These are phyloP conservation scores for Coemansia sp. DNA, from an alignment of 192 early-diverging fungal species.

Conservation along the genomic window DNA sequence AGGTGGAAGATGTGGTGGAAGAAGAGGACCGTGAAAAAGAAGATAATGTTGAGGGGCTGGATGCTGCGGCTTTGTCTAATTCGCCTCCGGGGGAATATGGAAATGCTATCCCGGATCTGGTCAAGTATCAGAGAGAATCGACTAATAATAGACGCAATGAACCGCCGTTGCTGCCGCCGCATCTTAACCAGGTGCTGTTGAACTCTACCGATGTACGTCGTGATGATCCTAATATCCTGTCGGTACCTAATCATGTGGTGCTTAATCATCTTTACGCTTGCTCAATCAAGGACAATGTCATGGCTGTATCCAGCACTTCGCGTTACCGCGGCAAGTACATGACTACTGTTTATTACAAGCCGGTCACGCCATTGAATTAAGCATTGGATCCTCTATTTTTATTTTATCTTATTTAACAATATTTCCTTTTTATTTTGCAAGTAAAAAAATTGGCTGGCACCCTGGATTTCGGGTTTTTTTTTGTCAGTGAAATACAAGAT, in stretches of 20 bases:
- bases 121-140: constrained; percentile 42
- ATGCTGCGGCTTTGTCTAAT: constrained; percentile 52
- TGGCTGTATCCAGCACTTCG: constrained; percentile 88
- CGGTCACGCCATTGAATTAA: constrained; percentile 30
- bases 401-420: background rate
- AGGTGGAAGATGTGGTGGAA: constrained; percentile 71
- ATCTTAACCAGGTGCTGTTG: constrained; percentile 89
- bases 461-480: too few relatives aligned
- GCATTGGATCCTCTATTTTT: background rate
- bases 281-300: constrained; percentile 92
- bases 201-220: constrained; percentile 70
- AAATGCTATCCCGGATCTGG: constrained; percentile 59
- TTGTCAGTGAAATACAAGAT: too few relatives aligned
- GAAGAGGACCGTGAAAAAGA: constrained; percentile 47
- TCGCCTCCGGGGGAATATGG: constrained; percentile 70
- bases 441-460: too few relatives aligned
- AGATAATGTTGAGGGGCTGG: constrained; percentile 54
- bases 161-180: constrained; percentile 87
- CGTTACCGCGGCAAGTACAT: constrained; percentile 89
- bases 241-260: constrained; percentile 89
- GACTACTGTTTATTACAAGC: constrained; percentile 59
- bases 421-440: background rate
- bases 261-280: constrained; percentile 97
- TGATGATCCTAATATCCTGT: constrained; percentile 81
- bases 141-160: constrained; percentile 55